Evolutionary conservation across 306 rosid genomes (phyloP).

Genomic region (Rosa multiflora): DNA sequence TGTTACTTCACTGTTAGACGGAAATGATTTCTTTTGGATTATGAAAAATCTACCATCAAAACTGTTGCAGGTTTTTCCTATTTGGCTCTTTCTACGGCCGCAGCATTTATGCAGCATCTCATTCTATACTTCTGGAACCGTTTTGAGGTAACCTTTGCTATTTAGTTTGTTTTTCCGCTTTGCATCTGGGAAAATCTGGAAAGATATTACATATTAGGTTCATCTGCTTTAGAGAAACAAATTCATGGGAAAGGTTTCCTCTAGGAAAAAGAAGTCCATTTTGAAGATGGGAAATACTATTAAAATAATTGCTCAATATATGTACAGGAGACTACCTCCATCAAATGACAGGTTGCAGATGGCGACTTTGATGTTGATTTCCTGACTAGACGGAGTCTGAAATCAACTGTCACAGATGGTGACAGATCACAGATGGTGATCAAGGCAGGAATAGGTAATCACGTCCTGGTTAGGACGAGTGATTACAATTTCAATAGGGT

Average conservation of each 20-base stretch:
- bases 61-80: slow-evolving; percentile 83
- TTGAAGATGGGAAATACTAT: neutral
- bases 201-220: neutral
- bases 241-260: neutral
- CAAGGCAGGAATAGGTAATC: too few species aligned
- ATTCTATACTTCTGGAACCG: slow-evolving; percentile 96
- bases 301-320: neutral
- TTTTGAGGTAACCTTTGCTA: slow-evolving; percentile 62
- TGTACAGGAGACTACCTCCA: neutral
- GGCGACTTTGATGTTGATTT: too few species aligned
- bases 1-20: neutral
- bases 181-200: neutral
- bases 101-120: slow-evolving; percentile 97
- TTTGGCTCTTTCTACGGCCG: slow-evolving; percentile 94
- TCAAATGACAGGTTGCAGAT: too few species aligned
- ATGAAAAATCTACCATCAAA: neutral
- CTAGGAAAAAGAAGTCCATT: neutral
- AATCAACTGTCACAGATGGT: too few species aligned
- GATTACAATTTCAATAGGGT: too few species aligned
- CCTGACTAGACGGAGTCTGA: too few species aligned
- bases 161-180: neutral
- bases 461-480: too few species aligned
- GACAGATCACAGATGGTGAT: too few species aligned
- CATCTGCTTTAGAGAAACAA: neutral
- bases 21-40: neutral